A percentile compares a stretch with the other conserved stretches of the same genome.
Conservation (phyloP, 1,139 yeast genomes). For the Magnusiomyces paraingens region DNA sequence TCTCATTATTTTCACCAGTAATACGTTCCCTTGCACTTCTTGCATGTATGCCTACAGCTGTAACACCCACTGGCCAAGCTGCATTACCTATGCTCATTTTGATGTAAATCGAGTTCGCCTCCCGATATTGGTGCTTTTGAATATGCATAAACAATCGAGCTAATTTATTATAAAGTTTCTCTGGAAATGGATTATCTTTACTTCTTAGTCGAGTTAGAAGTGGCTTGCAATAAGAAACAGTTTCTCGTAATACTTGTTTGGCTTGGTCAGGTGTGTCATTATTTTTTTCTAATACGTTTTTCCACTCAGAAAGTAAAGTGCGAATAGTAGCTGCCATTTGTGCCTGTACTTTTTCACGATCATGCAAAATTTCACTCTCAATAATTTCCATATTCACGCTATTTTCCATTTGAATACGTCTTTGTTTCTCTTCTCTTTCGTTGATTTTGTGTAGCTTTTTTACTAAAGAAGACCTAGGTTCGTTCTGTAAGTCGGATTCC, state of each 20-base stretch:
- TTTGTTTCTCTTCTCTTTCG: slow-evolving; percentile 19
- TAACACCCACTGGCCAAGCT: slow-evolving; percentile 90
- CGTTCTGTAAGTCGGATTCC: slow-evolving; percentile 26
- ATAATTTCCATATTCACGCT: slow-evolving; percentile 22
- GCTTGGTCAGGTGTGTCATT: slow-evolving; percentile 21
- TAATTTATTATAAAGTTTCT: slow-evolving; percentile 48
- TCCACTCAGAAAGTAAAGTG: slow-evolving; percentile 44
- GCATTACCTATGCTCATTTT: slow-evolving; percentile 79
- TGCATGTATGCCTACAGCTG: slow-evolving; percentile 73
- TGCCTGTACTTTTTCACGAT: slow-evolving; percentile 32
- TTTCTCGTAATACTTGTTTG: slow-evolving; percentile 39
- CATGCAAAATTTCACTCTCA: slow-evolving; percentile 36
- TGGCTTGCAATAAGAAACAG: slow-evolving; percentile 55
- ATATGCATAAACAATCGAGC: slow-evolving; percentile 54
- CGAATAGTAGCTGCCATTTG: slow-evolving; percentile 47
- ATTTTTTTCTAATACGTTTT: slow-evolving; percentile 21
- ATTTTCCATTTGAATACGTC: slow-evolving; percentile 21
- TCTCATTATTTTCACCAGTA: slow-evolving; percentile 29
- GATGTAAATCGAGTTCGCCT: slow-evolving; percentile 66
- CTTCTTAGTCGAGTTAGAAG: slow-evolving; percentile 54
- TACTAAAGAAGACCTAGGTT: slow-evolving; percentile 29
- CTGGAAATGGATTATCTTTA: slow-evolving; percentile 33
- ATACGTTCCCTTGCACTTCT: slow-evolving; percentile 51
- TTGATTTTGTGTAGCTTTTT: slow-evolving; percentile 22
- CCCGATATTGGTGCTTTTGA: slow-evolving; percentile 47